phyloP scores from a whole-genome alignment of 192 early-diverging fungal genomes.

The Entophlyctis luteolus region DNA sequence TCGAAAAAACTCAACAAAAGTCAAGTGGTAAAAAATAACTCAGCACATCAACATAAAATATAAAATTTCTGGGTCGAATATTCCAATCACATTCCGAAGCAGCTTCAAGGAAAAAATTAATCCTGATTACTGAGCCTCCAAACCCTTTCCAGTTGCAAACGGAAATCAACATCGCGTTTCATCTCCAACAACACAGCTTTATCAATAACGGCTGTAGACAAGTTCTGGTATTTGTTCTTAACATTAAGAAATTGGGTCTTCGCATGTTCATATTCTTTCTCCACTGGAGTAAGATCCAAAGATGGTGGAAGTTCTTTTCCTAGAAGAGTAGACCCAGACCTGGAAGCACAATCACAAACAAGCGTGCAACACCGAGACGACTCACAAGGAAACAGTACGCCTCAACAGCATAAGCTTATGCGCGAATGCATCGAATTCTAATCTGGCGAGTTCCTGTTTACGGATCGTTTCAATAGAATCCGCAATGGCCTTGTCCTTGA shows the following conservation, averaged over 20 bases:
- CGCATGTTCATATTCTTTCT: constrained; percentile 45
- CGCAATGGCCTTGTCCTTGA: constrained; percentile 47
- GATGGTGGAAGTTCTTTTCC: constrained; percentile 24
- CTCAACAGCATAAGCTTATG: constrained; percentile 37
- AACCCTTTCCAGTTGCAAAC: constrained; percentile 36
- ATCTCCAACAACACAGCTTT: constrained; percentile 51
- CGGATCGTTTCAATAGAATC: constrained; percentile 49
- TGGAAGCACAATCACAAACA: constrained; percentile 1
- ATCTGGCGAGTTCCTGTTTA: constrained; percentile 39
- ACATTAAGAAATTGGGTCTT: constrained; percentile 39
- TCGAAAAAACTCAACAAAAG: too few species aligned
- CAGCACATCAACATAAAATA: too few species aligned
- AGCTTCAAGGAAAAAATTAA: too few species aligned
- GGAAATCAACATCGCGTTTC: constrained; percentile 51
- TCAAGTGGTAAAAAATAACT: too few species aligned
- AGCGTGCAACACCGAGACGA: neutral
- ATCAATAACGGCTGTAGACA: constrained; percentile 50
- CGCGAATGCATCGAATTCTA: constrained; percentile 45
- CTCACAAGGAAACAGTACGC: constrained; percentile 18
- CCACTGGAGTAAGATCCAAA: constrained; percentile 28
- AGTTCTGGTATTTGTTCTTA: constrained; percentile 41
- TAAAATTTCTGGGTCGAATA: too few species aligned
- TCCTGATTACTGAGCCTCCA: too few species aligned
- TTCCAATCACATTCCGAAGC: too few species aligned
- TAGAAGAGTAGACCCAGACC: constrained; percentile 23